Base-by-base conservation (phyloP, 2,329 filamentous ascomycete species). In the Ramularia endophylla region DNA sequence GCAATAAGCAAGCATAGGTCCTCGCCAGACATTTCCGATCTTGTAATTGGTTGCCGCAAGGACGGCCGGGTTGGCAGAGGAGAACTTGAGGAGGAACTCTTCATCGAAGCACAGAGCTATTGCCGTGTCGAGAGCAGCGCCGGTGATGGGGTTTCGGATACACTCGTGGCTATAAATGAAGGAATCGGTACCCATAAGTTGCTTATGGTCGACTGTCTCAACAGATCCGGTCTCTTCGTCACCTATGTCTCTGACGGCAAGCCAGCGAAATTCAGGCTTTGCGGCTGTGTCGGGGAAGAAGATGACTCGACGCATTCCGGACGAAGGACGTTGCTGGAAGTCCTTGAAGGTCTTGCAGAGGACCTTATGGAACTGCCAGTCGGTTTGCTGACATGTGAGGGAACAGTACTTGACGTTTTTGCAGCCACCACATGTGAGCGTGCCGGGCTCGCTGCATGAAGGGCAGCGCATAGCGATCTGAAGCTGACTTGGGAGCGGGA, bases 391-490 rank as follows among this genome's bases (percentile, higher is more conserved):
- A 12, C 40, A 42, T 16, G 25, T 12, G n/a, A 16, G 15, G 15
- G 27, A 41, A 15, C 69, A 72, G 49, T 73, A 72, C 42, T 48
- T 71, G 8, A 53, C 71, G 3, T 70, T 65, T 47, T 72, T 69
- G 69, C 71, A 70, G 46, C 60, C 68, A 27, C 65, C 67, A 2
- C 70, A 73, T 46, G 70, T 68, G 1, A 51, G 71, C 4, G 40
- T 17, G 17, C 32, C 40, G 13, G 28, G 6, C 13, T 31, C 19
- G 34, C 13, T 11, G 40, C 40, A 42, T n/a, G 5, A 31, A 15
- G 29, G 29, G 6, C 29, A 31, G n/a, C n/a, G n/a, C n/a, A n/a
- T n/a, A n/a, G n/a, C n/a, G n/a, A n/a, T n/a, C n/a, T n/a, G n/a
- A n/a, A n/a, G n/a, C n/a, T n/a, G n/a, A n/a, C n/a, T n/a, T n/a